Evolutionary conservation across 1,284 basidiomycete genomes (phyloP), one percentile per base, ranked within the genome.

Genomic region (Ceratobasidium sp.): DNA sequence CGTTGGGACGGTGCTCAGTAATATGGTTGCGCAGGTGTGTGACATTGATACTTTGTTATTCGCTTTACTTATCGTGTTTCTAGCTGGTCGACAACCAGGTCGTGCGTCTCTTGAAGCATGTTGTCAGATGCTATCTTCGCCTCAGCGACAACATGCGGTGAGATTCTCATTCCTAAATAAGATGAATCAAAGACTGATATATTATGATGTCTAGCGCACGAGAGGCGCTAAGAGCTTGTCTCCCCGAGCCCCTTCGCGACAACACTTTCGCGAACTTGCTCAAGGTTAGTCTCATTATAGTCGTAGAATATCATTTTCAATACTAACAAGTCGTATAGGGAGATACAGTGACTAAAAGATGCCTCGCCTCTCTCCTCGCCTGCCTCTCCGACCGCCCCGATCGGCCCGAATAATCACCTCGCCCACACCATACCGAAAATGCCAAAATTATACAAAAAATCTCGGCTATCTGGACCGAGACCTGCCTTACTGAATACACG

Each of bases 191-290:
- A 38, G 11, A 38, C 35, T 38, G 6, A 38, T 11, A 5, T 38
- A 11, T 5, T 38, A 38, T 18, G 30, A 7, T 41, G 35, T 54
- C 21, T 41, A 96, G 96, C 79, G 98, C 98, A 13, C 88, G 98
- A 75, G 98, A 99, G 82, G 98, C 98, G 1, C 84, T 99, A 57
- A 88, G 97, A 59, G 96, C 96, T 0, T 99, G 98, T 81, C 86
- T 99, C n/a, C 98, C 98, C 1, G 96, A 98, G 79, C 95, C 97
- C 0, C 86, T 99, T 30, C 88, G 95, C 58, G 97, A 99, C 83
- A 91, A 95, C 75, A 98, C 98, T 0, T 99, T 99, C 80, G 90
- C 88, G 66, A 89, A 89, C 61, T 85, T 98, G 76, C 87, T 98
- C 79, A 98, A 96, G 87, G 91, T 91, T 77, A 28, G 80, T 76